Evolutionary conservation across 2,329 filamentous ascomycete genomes (phyloP).

Genomic region (Neofusicoccum kwambonambiense): DNA sequence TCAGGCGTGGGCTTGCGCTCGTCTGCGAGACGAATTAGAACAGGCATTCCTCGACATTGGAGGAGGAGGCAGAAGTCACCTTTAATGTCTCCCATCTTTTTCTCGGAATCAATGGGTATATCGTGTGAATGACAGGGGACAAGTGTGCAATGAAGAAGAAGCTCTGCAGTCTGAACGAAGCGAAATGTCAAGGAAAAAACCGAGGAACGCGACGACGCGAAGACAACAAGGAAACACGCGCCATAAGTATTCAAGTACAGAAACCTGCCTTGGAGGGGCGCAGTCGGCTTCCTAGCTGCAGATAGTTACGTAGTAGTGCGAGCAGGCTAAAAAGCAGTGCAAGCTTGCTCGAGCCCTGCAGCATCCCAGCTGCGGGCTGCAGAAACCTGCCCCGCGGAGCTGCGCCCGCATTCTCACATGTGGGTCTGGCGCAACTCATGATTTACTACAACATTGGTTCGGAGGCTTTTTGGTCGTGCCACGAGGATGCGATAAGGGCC

Average conservation of each 20-base stretch:
- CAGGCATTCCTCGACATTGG: too few species aligned
- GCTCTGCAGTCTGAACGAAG: too few species aligned
- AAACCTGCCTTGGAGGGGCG: neutral
- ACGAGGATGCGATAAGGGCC: conserved; percentile 5
- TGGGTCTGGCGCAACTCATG: neutral
- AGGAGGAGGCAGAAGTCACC: neutral
- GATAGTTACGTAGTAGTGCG: neutral
- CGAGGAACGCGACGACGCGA: neutral
- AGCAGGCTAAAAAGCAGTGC: neutral
- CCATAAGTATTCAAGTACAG: neutral
- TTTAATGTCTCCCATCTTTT: neutral
- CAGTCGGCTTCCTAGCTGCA: neutral
- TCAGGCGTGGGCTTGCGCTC: conserved; percentile 15
- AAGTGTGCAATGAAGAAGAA: neutral
- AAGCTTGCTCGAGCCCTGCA: neutral
- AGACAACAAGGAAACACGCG: neutral
- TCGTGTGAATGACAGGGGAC: neutral
- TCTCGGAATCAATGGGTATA: neutral
- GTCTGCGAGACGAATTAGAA: neutral
- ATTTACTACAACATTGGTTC: neutral
- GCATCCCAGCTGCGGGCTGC: neutral
- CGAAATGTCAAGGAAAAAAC: too few species aligned
- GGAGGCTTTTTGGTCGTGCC: neutral
- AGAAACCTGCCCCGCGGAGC: neutral
- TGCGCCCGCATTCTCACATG: neutral